phyloP scores from a whole-genome alignment of 208 protist genomes.

The Herpetomonas muscarum region DNA sequence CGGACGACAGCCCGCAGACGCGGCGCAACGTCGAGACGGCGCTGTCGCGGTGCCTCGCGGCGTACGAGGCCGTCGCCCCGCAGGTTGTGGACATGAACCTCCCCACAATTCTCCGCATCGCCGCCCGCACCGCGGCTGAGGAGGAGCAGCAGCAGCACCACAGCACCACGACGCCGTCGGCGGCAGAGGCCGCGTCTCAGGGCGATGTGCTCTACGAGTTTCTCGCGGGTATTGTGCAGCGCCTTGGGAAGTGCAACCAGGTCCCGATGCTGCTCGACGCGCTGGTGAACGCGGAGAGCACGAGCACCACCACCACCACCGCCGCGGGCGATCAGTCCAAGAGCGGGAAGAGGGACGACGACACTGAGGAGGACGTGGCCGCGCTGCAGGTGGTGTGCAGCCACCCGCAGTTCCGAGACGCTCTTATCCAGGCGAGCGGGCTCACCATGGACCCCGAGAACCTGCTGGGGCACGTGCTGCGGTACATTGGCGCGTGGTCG shows the following conservation, averaged over 20 bases:
- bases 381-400: constrained; percentile 33
- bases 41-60: constrained; percentile 63
- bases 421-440: constrained; percentile 29
- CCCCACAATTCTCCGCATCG: constrained; percentile 64
- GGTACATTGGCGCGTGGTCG: constrained; percentile 22
- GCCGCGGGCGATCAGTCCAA: background rate
- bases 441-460: constrained; percentile 40
- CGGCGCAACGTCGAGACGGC: constrained; percentile 23
- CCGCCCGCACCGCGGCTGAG: constrained; percentile 27
- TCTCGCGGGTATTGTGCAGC: background rate
- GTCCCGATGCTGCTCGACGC: constrained; percentile 66
- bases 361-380: background rate
- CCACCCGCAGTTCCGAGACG: constrained; percentile 17
- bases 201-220: background rate
- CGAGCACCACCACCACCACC: background rate
- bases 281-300: constrained; percentile 17
- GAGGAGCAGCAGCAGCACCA: background rate
- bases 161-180: background rate
- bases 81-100: constrained; percentile 85
- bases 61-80: constrained; percentile 85
- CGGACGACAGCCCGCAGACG: constrained; percentile 5
- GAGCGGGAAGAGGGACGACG: background rate
- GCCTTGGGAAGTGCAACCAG: constrained; percentile 48
- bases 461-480: constrained; percentile 20
- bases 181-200: background rate